A percentile compares a stretch with the other conserved stretches of the same genome.
phyloP scores from a whole-genome alignment of 2,329 filamentous ascomycete genomes.

The Hypoxylon sp. region DNA sequence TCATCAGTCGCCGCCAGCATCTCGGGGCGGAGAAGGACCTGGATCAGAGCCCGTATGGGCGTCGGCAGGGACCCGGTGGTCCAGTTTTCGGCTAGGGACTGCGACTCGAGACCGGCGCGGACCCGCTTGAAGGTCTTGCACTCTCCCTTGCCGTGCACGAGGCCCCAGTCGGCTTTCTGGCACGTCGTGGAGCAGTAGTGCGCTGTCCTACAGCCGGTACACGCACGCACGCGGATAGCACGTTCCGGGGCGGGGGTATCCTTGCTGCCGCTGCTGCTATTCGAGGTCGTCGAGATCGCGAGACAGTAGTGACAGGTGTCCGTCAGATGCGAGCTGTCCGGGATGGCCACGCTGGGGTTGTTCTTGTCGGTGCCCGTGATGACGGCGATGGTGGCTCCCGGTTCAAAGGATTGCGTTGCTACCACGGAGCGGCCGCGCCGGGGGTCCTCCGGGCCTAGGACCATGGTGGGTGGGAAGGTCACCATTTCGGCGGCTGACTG shows the following conservation, averaged over 20 bases:
- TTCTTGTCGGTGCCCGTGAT: conserved; percentile 54
- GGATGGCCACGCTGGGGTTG: conserved; percentile 63
- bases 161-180: conserved; percentile 68
- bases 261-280: conserved; percentile 21
- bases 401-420: conserved; percentile 59
- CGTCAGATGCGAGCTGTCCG: conserved; percentile 60
- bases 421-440: conserved; percentile 63
- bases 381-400: conserved; percentile 63
- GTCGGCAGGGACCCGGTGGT: conserved; percentile 64
- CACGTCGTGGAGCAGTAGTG: conserved; percentile 70
- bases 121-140: conserved; percentile 64
- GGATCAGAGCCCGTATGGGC: conserved; percentile 67
- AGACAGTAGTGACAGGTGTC: conserved; percentile 68
- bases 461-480: conserved; percentile 38
- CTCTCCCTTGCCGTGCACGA: conserved; percentile 68
- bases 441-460: conserved; percentile 26
- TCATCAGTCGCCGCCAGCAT: conserved; percentile 54
- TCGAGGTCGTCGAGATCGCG: conserved; percentile 11
- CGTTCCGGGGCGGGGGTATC: not conserved
- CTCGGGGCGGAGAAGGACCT: conserved; percentile 62
- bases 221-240: conserved; percentile 55
- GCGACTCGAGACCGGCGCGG: conserved; percentile 49
- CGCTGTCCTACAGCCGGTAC: conserved; percentile 67
- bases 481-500: conserved; percentile 8
- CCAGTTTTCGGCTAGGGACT: conserved; percentile 43